phyloP scores from a whole-genome alignment of 129 eudicot genomes.

The Cynara cardunculus region DNA sequence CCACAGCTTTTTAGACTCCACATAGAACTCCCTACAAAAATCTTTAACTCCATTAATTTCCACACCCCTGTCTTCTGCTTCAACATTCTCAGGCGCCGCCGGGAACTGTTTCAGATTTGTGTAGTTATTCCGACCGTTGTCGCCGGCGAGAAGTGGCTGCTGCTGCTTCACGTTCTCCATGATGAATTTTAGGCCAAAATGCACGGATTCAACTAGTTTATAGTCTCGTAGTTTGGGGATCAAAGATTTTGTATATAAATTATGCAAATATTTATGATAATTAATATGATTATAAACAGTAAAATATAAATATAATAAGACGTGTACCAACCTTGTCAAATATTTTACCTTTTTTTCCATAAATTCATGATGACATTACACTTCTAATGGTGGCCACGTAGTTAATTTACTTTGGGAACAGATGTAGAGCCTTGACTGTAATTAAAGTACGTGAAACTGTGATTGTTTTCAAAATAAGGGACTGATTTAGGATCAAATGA shows the following conservation, averaged over 20 bases:
- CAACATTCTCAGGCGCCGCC: not conserved
- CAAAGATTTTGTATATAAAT: not conserved
- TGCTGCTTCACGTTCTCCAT: slow-evolving; percentile 13
- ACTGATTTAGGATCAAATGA: not conserved
- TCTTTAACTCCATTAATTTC: slow-evolving; percentile 30
- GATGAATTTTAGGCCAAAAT: not conserved
- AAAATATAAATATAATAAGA: no score
- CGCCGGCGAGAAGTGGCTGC: slow-evolving; percentile 28
- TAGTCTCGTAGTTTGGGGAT: not conserved
- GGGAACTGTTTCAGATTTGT: slow-evolving; percentile 1
- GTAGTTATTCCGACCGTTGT: not conserved
- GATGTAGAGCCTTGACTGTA: not conserved
- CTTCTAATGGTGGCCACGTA: not conserved
- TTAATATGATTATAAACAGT: not conserved
- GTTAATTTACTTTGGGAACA: not conserved
- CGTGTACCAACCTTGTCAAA: not conserved
- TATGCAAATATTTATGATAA: not conserved
- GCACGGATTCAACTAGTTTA: not conserved
- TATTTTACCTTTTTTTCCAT: not conserved
- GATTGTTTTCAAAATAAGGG: not conserved
- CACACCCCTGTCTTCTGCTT: slow-evolving; percentile 11
- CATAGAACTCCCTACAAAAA: slow-evolving; percentile 29
- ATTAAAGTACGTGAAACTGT: not conserved
- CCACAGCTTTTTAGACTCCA: slow-evolving; percentile 51
- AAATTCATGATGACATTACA: not conserved